These are phyloP conservation scores for Stylonectria norvegica DNA, from an alignment of 2,329 filamentous ascomycete species.

Conservation along the genomic window DNA sequence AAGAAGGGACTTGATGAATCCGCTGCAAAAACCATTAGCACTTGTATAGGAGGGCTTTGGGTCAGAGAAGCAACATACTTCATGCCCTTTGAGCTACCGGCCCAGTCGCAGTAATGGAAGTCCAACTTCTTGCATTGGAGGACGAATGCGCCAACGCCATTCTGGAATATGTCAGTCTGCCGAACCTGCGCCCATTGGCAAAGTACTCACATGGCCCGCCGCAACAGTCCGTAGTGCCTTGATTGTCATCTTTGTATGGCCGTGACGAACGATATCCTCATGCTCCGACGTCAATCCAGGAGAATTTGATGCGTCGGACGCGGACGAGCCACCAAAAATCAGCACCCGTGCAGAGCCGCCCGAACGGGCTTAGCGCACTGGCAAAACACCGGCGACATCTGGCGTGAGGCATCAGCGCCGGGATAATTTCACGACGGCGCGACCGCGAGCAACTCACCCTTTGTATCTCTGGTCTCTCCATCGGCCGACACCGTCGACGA, in stretches of 20 bases:
- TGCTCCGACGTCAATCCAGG: constrained; percentile 20
- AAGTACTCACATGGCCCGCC: constrained; percentile 47
- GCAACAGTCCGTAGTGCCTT: constrained; percentile 52
- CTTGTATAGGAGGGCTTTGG: neutral
- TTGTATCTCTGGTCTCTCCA: constrained; percentile 9
- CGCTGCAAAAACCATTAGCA: constrained; percentile 46
- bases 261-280: constrained; percentile 27
- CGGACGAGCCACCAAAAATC: constrained; percentile 24
- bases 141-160: constrained; percentile 95
- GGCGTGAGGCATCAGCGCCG: constrained; percentile 1
- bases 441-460: constrained; percentile 16
- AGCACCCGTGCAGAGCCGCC: constrained; percentile 17
- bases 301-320: constrained; percentile 15
- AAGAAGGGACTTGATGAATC: constrained; percentile 77
- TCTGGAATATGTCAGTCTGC: constrained; percentile 52
- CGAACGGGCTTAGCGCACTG: constrained; percentile 26
- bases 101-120: constrained; percentile 97
- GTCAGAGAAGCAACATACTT: constrained; percentile 55
- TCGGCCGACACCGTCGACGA: constrained; percentile 8
- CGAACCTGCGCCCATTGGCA: neutral
- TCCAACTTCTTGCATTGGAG: constrained; percentile 94
- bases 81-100: constrained; percentile 90
- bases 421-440: constrained; percentile 27
- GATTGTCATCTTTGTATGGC: constrained; percentile 51
- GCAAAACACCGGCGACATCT: constrained; percentile 21